Percentiles rank a stretch among this genome's conserved stretches.
Evolutionary conservation across 2,329 filamentous ascomycete species (phyloP).

Genomic region (Penicillium concentricum): DNA sequence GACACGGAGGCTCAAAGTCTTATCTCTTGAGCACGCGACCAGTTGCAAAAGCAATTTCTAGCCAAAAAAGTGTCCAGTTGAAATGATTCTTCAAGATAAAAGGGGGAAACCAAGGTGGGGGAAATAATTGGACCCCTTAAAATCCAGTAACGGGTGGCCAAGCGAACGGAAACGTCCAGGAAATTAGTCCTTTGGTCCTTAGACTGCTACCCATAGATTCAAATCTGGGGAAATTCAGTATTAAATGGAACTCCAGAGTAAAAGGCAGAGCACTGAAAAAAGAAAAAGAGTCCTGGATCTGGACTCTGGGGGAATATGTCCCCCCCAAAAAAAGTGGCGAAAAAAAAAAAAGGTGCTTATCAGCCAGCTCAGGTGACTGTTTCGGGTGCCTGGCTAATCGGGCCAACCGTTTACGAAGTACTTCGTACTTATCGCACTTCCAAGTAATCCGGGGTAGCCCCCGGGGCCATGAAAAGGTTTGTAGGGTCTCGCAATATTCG

Average conservation of each 20-base stretch:
- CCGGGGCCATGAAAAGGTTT: not conserved
- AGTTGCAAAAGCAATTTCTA: constrained; percentile 1
- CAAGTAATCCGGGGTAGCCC: not conserved
- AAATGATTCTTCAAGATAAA: not conserved
- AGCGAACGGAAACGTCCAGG: constrained; percentile 21
- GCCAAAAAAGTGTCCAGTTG: not conserved
- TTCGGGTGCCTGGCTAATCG: constrained; percentile 19
- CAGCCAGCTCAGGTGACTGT: constrained; percentile 24
- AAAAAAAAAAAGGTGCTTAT: constrained; percentile 21
- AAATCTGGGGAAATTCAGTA: constrained; percentile 3
- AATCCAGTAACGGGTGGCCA: constrained; percentile 11
- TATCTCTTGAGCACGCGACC: constrained; percentile 8
- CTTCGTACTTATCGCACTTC: not conserved
- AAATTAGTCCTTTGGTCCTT: constrained; percentile 6
- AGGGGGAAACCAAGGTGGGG: constrained; percentile 17
- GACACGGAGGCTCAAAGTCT: constrained; percentile 1
- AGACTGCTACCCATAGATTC: constrained; percentile 3
- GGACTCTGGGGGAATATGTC: not conserved
- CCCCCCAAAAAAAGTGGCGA: constrained; percentile 18
- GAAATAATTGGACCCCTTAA: constrained; percentile 14
- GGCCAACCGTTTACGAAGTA: constrained; percentile 7
- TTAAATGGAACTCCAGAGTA: not conserved
- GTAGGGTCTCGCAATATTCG: not conserved
- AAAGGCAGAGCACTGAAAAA: not conserved
- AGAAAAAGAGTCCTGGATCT: not conserved